Evolutionary conservation across 2,329 filamentous ascomycete species (phyloP).

Genomic region (Xenoacremonium recifei): DNA sequence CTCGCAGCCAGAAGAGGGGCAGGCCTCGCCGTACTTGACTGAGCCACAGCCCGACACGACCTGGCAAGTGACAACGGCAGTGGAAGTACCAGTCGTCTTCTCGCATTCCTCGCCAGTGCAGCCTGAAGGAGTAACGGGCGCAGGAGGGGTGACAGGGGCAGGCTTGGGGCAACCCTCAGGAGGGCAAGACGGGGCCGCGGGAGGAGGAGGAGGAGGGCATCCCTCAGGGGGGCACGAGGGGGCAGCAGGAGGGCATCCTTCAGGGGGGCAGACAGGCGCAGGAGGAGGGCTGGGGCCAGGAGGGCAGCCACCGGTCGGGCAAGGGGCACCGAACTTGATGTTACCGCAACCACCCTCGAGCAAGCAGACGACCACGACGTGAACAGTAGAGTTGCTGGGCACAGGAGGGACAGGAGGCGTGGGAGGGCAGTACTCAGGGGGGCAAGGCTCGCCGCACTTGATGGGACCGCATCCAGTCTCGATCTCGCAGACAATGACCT

Average conservation of each 20-base stretch:
- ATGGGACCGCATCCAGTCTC: neutral
- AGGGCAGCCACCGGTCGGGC: too few species aligned
- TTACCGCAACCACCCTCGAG: too few species aligned
- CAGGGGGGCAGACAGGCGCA: neutral
- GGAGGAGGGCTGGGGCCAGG: too few species aligned
- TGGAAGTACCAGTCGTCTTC: neutral
- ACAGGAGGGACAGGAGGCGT: conserved; percentile 4
- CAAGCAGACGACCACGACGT: too few species aligned
- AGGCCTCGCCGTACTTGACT: neutral
- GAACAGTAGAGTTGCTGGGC: too few species aligned
- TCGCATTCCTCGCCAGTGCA: too few species aligned
- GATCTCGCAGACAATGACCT: neutral
- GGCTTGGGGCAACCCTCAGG: too few species aligned
- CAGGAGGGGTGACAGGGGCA: too few species aligned
- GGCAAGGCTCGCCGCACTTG: neutral
- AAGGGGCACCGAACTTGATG: too few species aligned
- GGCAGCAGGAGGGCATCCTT: neutral
- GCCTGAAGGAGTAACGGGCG: too few species aligned
- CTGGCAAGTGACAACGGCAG: neutral
- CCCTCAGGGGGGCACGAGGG: conserved; percentile 6
- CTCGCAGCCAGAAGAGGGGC: neutral
- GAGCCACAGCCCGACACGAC: neutral
- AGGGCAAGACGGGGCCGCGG: too few species aligned
- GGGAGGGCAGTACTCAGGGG: conserved; percentile 7
- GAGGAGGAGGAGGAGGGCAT: conserved; percentile 7